These are phyloP conservation scores for Narthecium ossifragum DNA, from an alignment of 106 monocot genomes.

Conservation along the genomic window DNA sequence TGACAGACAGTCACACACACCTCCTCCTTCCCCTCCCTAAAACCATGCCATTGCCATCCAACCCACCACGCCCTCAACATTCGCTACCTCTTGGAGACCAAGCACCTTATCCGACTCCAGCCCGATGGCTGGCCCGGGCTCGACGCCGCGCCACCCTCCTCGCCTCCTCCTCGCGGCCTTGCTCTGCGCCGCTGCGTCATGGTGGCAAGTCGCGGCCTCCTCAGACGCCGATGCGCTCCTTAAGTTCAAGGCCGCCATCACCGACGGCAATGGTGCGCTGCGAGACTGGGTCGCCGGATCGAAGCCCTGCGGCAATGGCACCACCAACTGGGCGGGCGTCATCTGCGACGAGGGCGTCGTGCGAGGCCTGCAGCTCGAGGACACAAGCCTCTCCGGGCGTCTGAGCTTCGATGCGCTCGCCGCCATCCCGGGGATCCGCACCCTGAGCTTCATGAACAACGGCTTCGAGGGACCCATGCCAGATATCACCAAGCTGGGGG, in stretches of 20 bases:
- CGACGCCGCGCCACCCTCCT: neutral
- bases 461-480: constrained; percentile 57
- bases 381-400: constrained; percentile 42
- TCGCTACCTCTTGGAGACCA: constrained; percentile 2
- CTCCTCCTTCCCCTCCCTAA: too few relatives aligned
- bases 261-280: neutral
- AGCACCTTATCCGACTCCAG: constrained; percentile 2
- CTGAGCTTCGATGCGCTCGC: constrained; percentile 33
- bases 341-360: constrained; percentile 23
- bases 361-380: constrained; percentile 33
- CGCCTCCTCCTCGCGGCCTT: neutral
- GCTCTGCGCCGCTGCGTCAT: neutral
- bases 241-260: constrained; percentile 10
- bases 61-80: neutral
- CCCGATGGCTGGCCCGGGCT: neutral
- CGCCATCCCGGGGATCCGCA: constrained; percentile 27
- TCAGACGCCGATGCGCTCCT: constrained; percentile 25
- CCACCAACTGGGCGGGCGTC: constrained; percentile 24
- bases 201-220: neutral
- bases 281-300: constrained; percentile 1
- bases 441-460: constrained; percentile 72
- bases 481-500: constrained; percentile 22
- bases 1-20: too few relatives aligned
- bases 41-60: neutral
- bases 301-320: constrained; percentile 20